A percentile compares a stretch with the other conserved stretches of the same genome.
Evolutionary conservation across 2,329 filamentous ascomycete genomes (phyloP).

Genomic region (Blastomyces silverae): DNA sequence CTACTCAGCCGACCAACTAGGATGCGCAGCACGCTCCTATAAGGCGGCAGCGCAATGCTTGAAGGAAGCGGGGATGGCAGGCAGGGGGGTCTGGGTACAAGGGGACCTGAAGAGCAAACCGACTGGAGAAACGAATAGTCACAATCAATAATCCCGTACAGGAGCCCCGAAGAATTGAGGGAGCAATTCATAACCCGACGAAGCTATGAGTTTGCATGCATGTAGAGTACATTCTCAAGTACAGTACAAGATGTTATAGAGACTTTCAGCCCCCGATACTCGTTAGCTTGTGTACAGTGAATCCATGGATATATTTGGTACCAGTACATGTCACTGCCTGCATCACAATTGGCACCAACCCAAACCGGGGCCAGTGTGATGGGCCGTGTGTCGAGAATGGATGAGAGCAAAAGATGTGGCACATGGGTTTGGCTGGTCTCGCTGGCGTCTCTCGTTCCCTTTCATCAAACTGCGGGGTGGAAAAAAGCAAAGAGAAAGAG

Average conservation of each 20-base stretch:
- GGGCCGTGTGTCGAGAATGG: background rate
- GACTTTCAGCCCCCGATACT: background rate
- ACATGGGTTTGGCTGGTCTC: background rate
- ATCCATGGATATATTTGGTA: background rate
- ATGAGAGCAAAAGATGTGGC: background rate
- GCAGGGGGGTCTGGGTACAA: background rate
- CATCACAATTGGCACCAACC: background rate
- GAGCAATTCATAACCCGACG: background rate
- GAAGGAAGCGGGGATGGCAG: background rate
- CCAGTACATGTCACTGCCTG: background rate
- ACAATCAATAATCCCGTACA: too few relatives aligned
- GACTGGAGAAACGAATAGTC: too few relatives aligned
- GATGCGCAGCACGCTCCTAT: background rate
- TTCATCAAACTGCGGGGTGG: background rate
- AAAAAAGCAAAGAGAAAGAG: background rate
- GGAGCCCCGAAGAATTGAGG: too few relatives aligned
- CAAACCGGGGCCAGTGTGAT: background rate
- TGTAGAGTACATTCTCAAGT: background rate
- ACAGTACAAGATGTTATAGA: background rate
- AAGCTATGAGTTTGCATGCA: background rate
- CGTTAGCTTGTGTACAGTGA: background rate
- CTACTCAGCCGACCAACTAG: background rate
- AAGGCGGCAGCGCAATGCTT: background rate
- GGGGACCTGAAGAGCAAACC: too few relatives aligned
- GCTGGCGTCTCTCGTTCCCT: background rate